These are phyloP conservation scores for Rhytidhysteron rufulum DNA, from an alignment of 2,329 filamentous ascomycete genomes.

Conservation along the genomic window DNA sequence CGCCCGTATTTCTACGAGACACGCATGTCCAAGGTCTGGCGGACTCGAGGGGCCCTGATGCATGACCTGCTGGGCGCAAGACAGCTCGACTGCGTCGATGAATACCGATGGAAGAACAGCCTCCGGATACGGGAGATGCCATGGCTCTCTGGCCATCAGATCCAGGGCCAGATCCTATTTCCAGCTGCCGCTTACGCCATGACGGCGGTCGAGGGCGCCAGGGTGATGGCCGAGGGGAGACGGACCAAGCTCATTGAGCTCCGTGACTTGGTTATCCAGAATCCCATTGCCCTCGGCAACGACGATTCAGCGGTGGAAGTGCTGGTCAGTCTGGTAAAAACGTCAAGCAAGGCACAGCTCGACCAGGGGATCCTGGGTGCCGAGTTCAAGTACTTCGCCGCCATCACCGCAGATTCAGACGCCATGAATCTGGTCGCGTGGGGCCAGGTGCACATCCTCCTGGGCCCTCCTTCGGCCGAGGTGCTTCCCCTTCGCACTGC, in stretches of 20 bases:
- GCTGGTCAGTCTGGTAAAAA: not conserved
- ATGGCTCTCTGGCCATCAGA: conserved; percentile 5
- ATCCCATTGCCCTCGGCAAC: conserved; percentile 6
- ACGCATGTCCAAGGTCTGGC: not conserved
- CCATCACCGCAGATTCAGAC: not conserved
- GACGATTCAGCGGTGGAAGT: conserved; percentile 4
- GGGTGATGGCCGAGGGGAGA: conserved; percentile 1
- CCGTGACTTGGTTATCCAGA: conserved; percentile 6
- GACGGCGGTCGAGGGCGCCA: conserved; percentile 25
- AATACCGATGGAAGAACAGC: conserved; percentile 3
- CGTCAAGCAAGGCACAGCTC: not conserved
- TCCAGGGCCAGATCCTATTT: conserved; percentile 32
- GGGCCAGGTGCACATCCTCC: not conserved
- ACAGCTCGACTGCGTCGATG: not conserved
- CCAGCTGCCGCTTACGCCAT: conserved; percentile 42
- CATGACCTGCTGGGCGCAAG: not conserved
- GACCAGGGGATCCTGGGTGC: not conserved
- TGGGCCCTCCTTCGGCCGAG: not conserved
- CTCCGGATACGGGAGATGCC: conserved; percentile 2
- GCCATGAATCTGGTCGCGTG: not conserved
- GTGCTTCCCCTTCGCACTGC: not conserved
- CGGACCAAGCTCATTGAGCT: conserved; percentile 7
- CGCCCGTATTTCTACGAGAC: conserved; percentile 14
- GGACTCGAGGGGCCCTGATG: not conserved
- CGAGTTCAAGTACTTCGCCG: not conserved